Evolutionary conservation across 139 green algal genomes (phyloP), one percentile per base, ranked within the genome.

Genomic region (Picochlorum sp.): DNA sequence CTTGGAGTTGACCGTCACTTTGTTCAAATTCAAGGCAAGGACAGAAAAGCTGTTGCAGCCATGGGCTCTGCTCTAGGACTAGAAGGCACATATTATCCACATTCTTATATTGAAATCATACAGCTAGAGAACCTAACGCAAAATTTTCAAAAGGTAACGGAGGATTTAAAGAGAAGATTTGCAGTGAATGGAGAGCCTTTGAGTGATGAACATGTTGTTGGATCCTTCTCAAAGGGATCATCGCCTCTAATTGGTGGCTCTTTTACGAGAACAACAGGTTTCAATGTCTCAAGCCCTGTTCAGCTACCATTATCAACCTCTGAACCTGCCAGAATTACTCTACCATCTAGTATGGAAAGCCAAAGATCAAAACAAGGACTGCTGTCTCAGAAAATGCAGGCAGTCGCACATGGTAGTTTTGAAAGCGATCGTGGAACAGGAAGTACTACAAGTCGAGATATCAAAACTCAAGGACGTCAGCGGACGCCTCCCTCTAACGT

Each of bases 41-140:
- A 89, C 57, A 69, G 91, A n/a, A 65, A 66, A 4, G 47, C 44
- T 8, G 85, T 95, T 36, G 70, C 62, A n/a, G 63, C 68, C 9
- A 62, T 80, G 10, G 91, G 83, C 4, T 28, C 37, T 2, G 63
- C 67, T 39, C 72, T 97, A n/a, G 83, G 81, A 5, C 66, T 98
- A 56, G 73, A 89, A 18, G 84, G 85, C 26, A 79, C 65, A 18
- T 98, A 94, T 71, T 82, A 96, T 29, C 71, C 90, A 0, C 69
- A 76, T 24, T 86, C 74, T 4, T 98, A 96, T 71, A 97, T 98
- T 43, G 91, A 98, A 74, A 83, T 96, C 68, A 72, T 93, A 3
- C 83, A 92, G 43, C 69, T 89, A 31, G 79, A 76, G 44, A 73
- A 85, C 68, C 63, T 85, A 20, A 83, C 79, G 13, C 50, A 72